Conservation (phyloP, 257 asterid genomes). For the Solanum sejunctum region DNA sequence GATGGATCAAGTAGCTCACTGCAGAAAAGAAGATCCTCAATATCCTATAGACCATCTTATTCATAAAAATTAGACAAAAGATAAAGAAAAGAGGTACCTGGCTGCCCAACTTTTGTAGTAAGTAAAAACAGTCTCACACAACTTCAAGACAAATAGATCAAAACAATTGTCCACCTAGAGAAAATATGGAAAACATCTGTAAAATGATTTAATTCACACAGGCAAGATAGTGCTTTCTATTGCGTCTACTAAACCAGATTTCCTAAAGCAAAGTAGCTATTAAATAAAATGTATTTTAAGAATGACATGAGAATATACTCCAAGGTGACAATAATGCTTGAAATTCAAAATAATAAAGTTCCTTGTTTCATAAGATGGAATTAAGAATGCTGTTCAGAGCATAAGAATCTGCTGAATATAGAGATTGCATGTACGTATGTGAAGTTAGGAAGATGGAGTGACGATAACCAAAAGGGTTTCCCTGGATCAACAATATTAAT, state of each 20-base stretch:
- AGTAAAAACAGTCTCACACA: constrained; percentile 72
- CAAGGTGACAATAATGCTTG: background rate
- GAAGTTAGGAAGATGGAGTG: background rate
- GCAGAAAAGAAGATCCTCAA: constrained; percentile 16
- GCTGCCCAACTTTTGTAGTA: constrained; percentile 99
- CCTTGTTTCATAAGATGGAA: background rate
- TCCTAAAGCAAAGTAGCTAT: background rate
- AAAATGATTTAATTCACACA: background rate
- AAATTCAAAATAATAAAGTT: background rate
- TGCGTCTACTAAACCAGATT: background rate
- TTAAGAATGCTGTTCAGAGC: background rate
- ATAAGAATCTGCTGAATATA: background rate
- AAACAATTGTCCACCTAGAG: constrained; percentile 93
- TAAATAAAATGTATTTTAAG: background rate
- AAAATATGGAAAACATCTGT: background rate
- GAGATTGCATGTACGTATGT: background rate
- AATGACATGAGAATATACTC: background rate
- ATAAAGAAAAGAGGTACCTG: constrained; percentile 35
- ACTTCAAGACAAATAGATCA: constrained; percentile 78
- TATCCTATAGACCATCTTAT: background rate
- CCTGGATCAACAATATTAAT: background rate
- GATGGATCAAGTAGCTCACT: constrained; percentile 96
- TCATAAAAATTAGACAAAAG: background rate
- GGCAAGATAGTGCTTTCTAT: background rate
- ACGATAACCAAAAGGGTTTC: background rate